Conservation (phyloP, 306 rosid genomes). For the Acacia crassicarpa region DNA sequence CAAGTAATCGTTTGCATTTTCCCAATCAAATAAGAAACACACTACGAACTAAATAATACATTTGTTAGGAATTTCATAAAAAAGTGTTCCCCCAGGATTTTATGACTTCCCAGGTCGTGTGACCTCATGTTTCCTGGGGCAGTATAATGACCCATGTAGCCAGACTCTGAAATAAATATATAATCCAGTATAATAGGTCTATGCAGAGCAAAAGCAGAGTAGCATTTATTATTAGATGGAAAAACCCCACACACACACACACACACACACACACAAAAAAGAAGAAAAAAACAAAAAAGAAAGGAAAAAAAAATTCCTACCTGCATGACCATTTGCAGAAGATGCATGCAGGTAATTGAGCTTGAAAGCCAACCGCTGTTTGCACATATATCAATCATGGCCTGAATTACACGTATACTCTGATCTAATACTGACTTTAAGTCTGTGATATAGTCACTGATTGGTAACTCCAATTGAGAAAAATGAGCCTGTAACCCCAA, state of each 20-base stretch:
- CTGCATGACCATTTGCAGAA: slow-evolving; percentile 98
- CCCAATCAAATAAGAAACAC: background rate
- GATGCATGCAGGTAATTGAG: slow-evolving; percentile 88
- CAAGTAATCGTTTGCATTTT: background rate
- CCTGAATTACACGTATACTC: slow-evolving; percentile 95
- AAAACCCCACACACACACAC: background rate
- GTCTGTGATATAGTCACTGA: slow-evolving; percentile 91
- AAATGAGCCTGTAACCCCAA: slow-evolving; percentile 76
- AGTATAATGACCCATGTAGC: background rate
- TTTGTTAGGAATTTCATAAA: background rate
- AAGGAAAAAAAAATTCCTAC: slow-evolving; percentile 31
- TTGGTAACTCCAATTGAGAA: slow-evolving; percentile 87
- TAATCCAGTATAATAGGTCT: background rate
- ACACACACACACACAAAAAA: no score
- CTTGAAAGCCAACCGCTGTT: slow-evolving; percentile 97
- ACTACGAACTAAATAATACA: background rate
- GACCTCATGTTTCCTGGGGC: background rate
- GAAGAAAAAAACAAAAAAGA: slow-evolving; percentile 13
- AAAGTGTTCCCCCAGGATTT: background rate
- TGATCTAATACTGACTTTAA: slow-evolving; percentile 95
- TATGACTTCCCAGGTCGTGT: background rate
- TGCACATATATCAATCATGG: slow-evolving; percentile 97
- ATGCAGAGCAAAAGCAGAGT: background rate
- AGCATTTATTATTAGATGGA: slow-evolving; percentile 5
- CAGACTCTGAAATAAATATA: background rate